A percentile compares a stretch with the other conserved stretches of the same genome.
phyloP scores from a whole-genome alignment of 139 green algal species.

The Chlamydomonas sphaeroides region DNA sequence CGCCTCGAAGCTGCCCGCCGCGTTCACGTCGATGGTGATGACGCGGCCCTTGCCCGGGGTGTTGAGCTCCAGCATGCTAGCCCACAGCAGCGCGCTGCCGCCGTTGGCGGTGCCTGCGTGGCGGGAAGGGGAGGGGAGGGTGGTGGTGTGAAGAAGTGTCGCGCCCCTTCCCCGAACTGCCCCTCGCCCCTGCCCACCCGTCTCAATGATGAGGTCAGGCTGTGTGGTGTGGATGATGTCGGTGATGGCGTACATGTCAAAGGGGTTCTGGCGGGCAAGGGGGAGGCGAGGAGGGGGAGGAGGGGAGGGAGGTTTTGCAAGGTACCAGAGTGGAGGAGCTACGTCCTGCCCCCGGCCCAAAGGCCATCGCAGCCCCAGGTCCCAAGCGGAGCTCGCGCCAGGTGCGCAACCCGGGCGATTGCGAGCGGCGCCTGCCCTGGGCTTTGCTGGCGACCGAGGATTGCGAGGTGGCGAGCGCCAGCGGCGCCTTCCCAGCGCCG shows the following conservation, averaged over 20 bases:
- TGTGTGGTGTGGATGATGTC: slow-evolving; percentile 48
- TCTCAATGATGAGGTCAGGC: slow-evolving; percentile 59
- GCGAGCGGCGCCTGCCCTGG: too few relatives aligned
- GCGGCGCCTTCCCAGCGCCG: too few relatives aligned
- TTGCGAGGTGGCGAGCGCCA: too few relatives aligned
- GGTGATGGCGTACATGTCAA: slow-evolving; percentile 45
- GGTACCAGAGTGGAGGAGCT: not conserved
- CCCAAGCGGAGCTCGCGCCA: too few relatives aligned
- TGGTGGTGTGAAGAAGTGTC: not conserved
- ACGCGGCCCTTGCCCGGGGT: slow-evolving; percentile 12
- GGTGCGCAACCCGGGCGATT: too few relatives aligned
- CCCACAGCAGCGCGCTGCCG: slow-evolving; percentile 60
- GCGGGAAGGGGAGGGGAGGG: not conserved
- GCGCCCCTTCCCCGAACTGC: too few relatives aligned
- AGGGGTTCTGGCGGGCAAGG: slow-evolving; percentile 43
- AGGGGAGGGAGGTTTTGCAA: not conserved
- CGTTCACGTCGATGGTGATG: slow-evolving; percentile 44
- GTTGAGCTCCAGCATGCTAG: slow-evolving; percentile 46
- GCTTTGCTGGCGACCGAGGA: too few relatives aligned
- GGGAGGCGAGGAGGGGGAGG: not conserved
- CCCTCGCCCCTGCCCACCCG: too few relatives aligned
- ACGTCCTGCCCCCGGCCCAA: not conserved
- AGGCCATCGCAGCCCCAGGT: too few relatives aligned
- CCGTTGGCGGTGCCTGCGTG: slow-evolving; percentile 58
- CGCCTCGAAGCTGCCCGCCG: not conserved